Percentiles rank a stretch among this genome's conserved stretches.
Evolutionary conservation across 2,329 filamentous ascomycete genomes (phyloP).

Genomic region (Trichoderma simmonsii): DNA sequence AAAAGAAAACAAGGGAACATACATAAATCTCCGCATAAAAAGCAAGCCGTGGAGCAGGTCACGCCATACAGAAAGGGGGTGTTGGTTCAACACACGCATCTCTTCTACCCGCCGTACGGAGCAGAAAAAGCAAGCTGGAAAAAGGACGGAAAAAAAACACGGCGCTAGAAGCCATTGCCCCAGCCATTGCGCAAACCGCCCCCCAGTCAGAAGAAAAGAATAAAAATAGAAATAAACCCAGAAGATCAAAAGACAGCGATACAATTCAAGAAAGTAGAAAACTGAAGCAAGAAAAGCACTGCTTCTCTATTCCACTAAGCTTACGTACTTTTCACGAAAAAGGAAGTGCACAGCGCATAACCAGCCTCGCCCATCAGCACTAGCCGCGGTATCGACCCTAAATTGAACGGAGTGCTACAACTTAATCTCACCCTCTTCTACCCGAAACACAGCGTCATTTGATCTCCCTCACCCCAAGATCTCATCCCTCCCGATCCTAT

Average conservation of each 20-base stretch:
- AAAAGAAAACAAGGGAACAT: neutral
- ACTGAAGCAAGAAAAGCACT: neutral
- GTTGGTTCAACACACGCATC: neutral
- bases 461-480: neutral
- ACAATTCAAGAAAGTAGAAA: neutral
- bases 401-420: neutral
- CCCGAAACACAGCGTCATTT: constrained; percentile 12
- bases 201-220: neutral
- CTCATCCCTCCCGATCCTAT: constrained; percentile 4
- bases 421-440: constrained; percentile 16
- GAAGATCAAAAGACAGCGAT: neutral
- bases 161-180: neutral
- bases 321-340: neutral
- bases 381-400: neutral
- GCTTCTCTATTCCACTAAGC: neutral
- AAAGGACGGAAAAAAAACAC: neutral
- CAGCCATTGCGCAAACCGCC: neutral
- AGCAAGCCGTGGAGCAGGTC: neutral
- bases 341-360: no score
- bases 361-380: neutral
- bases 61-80: neutral
- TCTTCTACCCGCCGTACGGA: neutral
- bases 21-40: neutral
- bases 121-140: neutral
- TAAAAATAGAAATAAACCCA: neutral